A percentile compares a stretch with the other conserved stretches of the same genome.
Evolutionary conservation across 805 yeast species (phyloP).

Genomic region (Teunomyces funiuensis): DNA sequence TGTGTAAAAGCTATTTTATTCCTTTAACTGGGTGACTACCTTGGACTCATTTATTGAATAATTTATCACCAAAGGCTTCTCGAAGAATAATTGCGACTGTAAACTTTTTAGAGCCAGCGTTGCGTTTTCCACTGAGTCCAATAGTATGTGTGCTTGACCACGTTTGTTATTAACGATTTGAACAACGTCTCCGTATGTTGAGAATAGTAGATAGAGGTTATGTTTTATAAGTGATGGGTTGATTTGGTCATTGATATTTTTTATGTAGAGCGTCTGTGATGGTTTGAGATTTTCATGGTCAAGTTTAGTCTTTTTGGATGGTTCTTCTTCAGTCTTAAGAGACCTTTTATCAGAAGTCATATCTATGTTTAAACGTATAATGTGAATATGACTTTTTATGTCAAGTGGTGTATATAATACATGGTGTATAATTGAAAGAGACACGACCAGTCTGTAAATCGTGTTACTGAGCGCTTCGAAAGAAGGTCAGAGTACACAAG

Average conservation of each 20-base stretch:
- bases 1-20: background rate
- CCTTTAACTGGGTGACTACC: conserved; percentile 15
- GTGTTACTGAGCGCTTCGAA: no score
- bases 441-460: no score
- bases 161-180: conserved; percentile 50
- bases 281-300: conserved; percentile 16
- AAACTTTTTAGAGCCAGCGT: conserved; percentile 48
- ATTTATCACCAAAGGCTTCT: conserved; percentile 47
- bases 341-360: conserved; percentile 7
- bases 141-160: conserved; percentile 68
- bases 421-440: no score
- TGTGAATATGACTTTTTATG: no score
- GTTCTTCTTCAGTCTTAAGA: background rate
- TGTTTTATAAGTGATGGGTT: conserved; percentile 45
- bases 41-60: conserved; percentile 32
- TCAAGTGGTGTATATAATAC: no score
- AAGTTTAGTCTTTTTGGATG: conserved; percentile 10
- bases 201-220: conserved; percentile 56
- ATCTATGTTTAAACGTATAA: no score
- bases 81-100: conserved; percentile 52
- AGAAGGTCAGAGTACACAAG: no score
- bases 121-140: conserved; percentile 51
- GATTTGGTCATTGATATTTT: conserved; percentile 60
- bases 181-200: conserved; percentile 65
- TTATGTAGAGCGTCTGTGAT: conserved; percentile 54